These are phyloP conservation scores for Crucihimalaya himalaica DNA, from an alignment of 345 rosid species.

Conservation along the genomic window DNA sequence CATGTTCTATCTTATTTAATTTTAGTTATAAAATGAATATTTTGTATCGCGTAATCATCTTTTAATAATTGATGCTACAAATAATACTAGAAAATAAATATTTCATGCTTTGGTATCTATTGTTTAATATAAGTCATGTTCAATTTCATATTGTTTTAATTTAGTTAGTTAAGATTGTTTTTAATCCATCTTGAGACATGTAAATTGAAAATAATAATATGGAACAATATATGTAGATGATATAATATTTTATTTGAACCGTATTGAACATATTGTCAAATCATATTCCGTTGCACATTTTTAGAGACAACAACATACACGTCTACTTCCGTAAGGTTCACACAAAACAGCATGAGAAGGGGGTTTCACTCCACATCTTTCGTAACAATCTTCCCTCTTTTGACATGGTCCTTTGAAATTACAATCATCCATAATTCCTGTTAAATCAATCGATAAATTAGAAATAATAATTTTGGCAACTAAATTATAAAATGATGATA, in stretches of 20 bases:
- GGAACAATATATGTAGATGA: neutral
- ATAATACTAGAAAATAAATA: too few relatives aligned
- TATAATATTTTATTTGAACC: neutral
- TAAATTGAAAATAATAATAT: neutral
- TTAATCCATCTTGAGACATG: neutral
- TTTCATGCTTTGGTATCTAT: too few relatives aligned
- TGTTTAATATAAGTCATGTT: too few relatives aligned
- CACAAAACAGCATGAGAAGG: neutral
- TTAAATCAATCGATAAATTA: neutral
- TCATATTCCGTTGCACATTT: neutral
- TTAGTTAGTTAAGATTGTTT: neutral
- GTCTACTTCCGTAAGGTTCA: neutral
- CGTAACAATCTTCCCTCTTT: neutral
- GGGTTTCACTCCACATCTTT: neutral
- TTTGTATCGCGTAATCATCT: too few relatives aligned
- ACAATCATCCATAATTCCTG: neutral
- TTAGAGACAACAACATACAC: conserved; percentile 18
- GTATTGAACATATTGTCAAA: neutral
- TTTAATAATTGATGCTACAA: too few relatives aligned
- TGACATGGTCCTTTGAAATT: conserved; percentile 16
- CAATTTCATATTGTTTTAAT: neutral
- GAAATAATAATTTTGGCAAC: neutral
- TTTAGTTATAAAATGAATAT: too few relatives aligned
- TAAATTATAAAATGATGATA: neutral
- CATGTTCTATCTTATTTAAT: too few relatives aligned